Conservation (phyloP, 768 basidiomycete genomes). For the Leccinellum luteum region DNA sequence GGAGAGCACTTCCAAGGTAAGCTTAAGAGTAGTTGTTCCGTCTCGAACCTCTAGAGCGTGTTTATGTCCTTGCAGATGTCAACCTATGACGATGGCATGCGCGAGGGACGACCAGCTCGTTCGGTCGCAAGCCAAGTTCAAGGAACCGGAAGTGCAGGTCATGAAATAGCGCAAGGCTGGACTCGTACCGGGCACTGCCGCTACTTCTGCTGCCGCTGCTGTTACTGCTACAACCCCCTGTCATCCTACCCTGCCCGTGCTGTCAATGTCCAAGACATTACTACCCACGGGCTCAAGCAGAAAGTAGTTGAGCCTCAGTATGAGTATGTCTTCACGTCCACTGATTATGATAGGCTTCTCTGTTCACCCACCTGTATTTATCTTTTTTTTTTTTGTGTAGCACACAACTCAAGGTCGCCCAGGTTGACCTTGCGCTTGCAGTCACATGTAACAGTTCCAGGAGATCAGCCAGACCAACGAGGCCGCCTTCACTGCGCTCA, state of each 20-base stretch:
- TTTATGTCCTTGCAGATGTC: constrained; percentile 33
- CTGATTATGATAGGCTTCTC: background rate
- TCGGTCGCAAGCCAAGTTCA: too few relatives aligned
- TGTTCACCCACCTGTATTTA: background rate
- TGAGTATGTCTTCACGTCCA: constrained; percentile 11
- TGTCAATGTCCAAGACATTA: too few relatives aligned
- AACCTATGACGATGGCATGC: constrained; percentile 42
- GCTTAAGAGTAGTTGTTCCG: background rate
- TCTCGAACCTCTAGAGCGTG: background rate
- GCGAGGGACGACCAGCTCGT: too few relatives aligned
- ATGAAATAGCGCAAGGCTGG: constrained; percentile 54
- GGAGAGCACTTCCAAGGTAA: constrained; percentile 33
- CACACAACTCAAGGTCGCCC: constrained; percentile 69
- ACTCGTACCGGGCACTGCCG: constrained; percentile 38
- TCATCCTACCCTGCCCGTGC: too few relatives aligned
- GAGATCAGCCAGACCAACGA: constrained; percentile 84
- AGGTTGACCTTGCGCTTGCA: constrained; percentile 72
- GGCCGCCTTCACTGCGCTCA: constrained; percentile 66
- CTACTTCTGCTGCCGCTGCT: constrained; percentile 26
- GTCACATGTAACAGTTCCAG: constrained; percentile 80
- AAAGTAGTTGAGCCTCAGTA: constrained; percentile 86
- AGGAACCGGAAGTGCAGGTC: constrained; percentile 66
- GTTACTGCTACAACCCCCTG: constrained; percentile 3
- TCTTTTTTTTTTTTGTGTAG: constrained; percentile 42
- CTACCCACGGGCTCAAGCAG: constrained; percentile 46